Base-by-base conservation (phyloP, 1,284 basidiomycete genomes). In the Naganishia cerealis region DNA sequence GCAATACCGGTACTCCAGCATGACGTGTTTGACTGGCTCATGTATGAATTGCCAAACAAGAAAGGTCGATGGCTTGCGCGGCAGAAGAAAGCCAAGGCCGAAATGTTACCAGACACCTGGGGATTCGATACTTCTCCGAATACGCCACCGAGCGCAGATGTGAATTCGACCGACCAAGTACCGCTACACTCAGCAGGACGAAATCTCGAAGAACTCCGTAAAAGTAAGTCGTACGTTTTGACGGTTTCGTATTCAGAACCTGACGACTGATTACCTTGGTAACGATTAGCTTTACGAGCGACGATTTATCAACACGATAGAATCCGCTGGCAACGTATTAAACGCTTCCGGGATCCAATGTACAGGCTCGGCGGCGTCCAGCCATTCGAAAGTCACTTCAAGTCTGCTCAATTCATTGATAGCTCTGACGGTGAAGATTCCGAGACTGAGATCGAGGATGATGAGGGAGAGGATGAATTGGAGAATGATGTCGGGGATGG, bases 381-480 rank as follows among this genome's bases (percentile, higher is more conserved):
- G 24, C 48, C 15, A 9, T 24, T n/a, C 9, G 24, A 5, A 12
- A 26, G 15, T 16, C 40, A 21, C 2, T n/a, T 29, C 38, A 54
- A 63, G 29, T 54, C 61, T 13, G 61, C 50, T 12, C 38, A 12
- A 16, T 54, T 42, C 24, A 42, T 54, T 21, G 61, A 26, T 12
- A 29, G 24, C 13, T 42, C 61, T 7, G 50, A 63, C 81, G 81
- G 85, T 84, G 83, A 76, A 72, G 76, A 75, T 73, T 76, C 75
- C 74, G 76, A 75, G 74, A 77, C 76, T 76, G 76, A 78, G 74
- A 76, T 73, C 71, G 75, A 78, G 73, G 75, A 73, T 76, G 76
- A 75, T 72, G 72, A 81, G 84, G 84, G 83, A 83, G 85, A 84
- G 84, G 83, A 84, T 84, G 84, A 85, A 83, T 84, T 82, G 84